These are phyloP conservation scores for Gelatoporia subvermispora DNA, from an alignment of 768 basidiomycete genomes.

Conservation along the genomic window DNA sequence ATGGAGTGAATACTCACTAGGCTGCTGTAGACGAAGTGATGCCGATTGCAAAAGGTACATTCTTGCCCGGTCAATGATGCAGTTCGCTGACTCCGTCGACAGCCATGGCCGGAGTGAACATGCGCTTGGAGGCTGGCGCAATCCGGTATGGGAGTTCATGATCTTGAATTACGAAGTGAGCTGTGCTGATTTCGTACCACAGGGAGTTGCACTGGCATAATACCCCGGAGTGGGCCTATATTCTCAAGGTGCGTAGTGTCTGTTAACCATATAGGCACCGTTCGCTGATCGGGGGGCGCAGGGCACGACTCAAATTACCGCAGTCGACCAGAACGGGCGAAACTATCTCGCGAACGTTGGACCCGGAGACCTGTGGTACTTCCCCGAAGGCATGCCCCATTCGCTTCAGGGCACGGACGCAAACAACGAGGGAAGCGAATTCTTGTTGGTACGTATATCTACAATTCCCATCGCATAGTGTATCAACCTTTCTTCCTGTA, in stretches of 20 bases:
- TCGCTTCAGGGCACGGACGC: constrained; percentile 47
- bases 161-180: neutral
- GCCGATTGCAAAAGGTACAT: constrained; percentile 44
- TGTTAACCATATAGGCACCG: neutral
- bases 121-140: constrained; percentile 28
- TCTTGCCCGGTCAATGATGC: neutral
- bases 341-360: constrained; percentile 47
- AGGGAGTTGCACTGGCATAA: constrained; percentile 31
- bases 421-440: constrained; percentile 44
- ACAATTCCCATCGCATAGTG: neutral
- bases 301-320: constrained; percentile 45
- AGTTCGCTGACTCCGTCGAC: constrained; percentile 3
- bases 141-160: constrained; percentile 15
- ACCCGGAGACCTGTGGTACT: constrained; percentile 52
- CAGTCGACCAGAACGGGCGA: constrained; percentile 42
- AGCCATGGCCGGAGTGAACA: constrained; percentile 26
- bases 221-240: constrained; percentile 26
- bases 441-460: constrained; percentile 36
- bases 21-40: constrained; percentile 25
- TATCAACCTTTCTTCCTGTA: constrained; percentile 5
- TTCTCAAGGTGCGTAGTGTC: constrained; percentile 18
- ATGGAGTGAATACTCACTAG: constrained; percentile 35
- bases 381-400: constrained; percentile 53
- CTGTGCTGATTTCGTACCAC: neutral
- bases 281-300: constrained; percentile 11